Conservation (phyloP, 768 basidiomycete species). For the Leucosporidium creatinivorum region DNA sequence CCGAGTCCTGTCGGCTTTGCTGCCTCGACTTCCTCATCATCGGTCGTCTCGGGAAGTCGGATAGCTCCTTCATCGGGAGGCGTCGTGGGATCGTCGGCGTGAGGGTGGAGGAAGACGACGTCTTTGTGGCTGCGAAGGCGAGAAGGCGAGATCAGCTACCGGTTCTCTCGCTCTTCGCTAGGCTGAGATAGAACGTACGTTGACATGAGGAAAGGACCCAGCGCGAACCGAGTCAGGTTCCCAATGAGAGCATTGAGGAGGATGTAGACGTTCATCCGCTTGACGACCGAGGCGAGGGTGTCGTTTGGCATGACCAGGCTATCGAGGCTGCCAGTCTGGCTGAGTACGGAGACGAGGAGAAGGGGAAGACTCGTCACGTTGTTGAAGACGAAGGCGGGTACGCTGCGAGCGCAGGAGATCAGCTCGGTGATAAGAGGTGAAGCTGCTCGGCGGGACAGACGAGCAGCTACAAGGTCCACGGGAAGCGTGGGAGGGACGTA, state of each 20-base stretch:
- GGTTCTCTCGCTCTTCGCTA: background rate
- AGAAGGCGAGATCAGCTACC: background rate
- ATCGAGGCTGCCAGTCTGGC: slow-evolving; percentile 38
- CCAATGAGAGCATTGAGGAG: slow-evolving; percentile 41
- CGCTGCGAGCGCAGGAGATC: slow-evolving; percentile 37
- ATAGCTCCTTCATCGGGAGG: too few relatives aligned
- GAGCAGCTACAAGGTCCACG: too few relatives aligned
- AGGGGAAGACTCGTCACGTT: slow-evolving; percentile 42
- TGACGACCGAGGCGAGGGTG: slow-evolving; percentile 32
- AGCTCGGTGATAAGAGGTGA: background rate
- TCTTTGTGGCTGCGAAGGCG: background rate
- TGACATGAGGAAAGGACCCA: background rate
- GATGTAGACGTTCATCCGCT: slow-evolving; percentile 38
- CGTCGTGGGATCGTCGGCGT: background rate
- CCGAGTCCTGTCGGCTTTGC: background rate
- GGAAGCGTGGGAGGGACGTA: slow-evolving; percentile 12
- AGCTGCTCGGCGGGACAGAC: too few relatives aligned
- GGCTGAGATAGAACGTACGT: background rate
- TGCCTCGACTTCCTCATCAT: too few relatives aligned
- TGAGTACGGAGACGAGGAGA: slow-evolving; percentile 38
- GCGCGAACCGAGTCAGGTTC: slow-evolving; percentile 37
- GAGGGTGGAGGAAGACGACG: background rate
- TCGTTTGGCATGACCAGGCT: slow-evolving; percentile 33
- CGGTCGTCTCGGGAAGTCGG: too few relatives aligned
- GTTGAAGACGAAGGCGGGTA: slow-evolving; percentile 41